Base-by-base conservation (phyloP, 2,329 filamentous ascomycete genomes). In the Arthrobotrys conoides region DNA sequence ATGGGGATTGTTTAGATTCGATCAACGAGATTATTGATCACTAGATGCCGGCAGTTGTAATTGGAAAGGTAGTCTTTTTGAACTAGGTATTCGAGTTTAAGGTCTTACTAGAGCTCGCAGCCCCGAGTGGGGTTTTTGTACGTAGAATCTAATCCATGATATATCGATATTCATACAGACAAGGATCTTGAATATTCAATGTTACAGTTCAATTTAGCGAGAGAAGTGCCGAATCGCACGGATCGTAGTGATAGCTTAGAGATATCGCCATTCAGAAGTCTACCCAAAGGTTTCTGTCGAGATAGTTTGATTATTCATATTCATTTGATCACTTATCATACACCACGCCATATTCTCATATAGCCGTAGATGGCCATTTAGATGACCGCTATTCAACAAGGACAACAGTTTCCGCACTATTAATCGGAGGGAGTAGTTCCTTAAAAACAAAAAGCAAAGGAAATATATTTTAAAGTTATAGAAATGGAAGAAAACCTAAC, bases 1-100 rank as follows among this genome's bases (percentile, higher is more conserved):
- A 14, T 16, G 5, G 10, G 16, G 20, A 10, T 49, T 30, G n/a
- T n/a, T n/a, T 30, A 3, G 27, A 30, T 30, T 46, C 1, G 5
- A 18, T 46, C 44, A 59, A 20, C 30, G 20, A 59, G 57, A 61
- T 61, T 61, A 61, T 41, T 61, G 57, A 61, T 61, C 57, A 61
- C 3, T 41, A 24, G 9, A 61, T 44, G 33, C 27, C 57, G 57
- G 57, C 20, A 61, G 57, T 61, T 61, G 20, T 14, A 61, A 44
- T 44, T 44, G 5, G 36, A 8, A 24, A 38, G 14, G 30, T 2
- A 22, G 33, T 5, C 5, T 33, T 24, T 12, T n/a, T 3, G 12
- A n/a, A 9, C 24, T 30, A n/a, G 12, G 20, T 44, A 12, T 24
- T 14, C 20, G 30, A 41, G 27, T 59, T 22, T 24, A 12, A 24